Percentiles rank a stretch among this genome's conserved stretches.
Evolutionary conservation across 345 rosid genomes (phyloP).

Genomic region (Arabis alpina): DNA sequence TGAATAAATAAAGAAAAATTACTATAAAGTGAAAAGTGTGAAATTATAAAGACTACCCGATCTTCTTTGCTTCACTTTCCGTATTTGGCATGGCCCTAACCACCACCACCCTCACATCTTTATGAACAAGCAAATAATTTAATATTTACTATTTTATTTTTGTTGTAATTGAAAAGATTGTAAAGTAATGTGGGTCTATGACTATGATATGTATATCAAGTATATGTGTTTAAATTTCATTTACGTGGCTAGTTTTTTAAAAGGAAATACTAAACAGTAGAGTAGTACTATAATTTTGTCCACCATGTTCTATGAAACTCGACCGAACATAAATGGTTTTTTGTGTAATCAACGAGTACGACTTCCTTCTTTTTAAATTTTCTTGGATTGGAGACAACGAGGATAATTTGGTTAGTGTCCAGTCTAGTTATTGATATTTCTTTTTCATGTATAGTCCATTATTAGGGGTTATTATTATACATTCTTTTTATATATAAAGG

Average conservation of each 20-base stretch:
- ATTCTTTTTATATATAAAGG: too few relatives aligned
- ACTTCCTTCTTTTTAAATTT: constrained; percentile 5
- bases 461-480: background rate
- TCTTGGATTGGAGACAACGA: constrained; percentile 44
- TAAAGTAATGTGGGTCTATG: background rate
- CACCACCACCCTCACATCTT: constrained; percentile 34
- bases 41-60: constrained; percentile 34
- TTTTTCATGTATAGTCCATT: background rate
- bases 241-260: background rate
- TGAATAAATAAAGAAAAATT: background rate
- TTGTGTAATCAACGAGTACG: constrained; percentile 27
- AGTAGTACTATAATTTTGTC: constrained; percentile 17
- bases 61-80: constrained; percentile 36
- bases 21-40: constrained; percentile 35
- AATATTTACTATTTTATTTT: background rate
- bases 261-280: constrained; percentile 31
- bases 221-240: background rate
- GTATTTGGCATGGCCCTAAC: constrained; percentile 36
- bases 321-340: constrained; percentile 31
- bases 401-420: constrained; percentile 35
- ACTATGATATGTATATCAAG: too few relatives aligned
- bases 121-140: background rate
- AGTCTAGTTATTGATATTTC: background rate
- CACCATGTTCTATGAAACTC: constrained; percentile 31
- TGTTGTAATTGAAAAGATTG: background rate